Evolutionary conservation across 2,329 filamentous ascomycete species (phyloP).

Genomic region (Stemphylium lycopersici): DNA sequence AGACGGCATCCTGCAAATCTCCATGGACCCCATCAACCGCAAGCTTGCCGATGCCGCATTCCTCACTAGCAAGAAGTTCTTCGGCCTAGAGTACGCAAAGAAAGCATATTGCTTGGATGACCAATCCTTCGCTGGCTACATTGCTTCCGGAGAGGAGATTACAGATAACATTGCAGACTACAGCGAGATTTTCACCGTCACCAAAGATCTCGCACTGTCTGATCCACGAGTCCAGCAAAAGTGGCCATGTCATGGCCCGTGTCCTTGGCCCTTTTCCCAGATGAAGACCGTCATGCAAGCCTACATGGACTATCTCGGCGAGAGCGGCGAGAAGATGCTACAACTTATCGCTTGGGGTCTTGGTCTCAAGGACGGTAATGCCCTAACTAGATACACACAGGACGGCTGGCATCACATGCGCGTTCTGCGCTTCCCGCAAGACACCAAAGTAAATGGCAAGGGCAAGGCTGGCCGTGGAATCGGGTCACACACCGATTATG

Average conservation of each 20-base stretch:
- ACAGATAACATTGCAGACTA: slow-evolving; percentile 57
- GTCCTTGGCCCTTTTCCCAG: slow-evolving; percentile 55
- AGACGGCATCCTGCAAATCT: slow-evolving; percentile 14
- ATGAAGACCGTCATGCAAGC: slow-evolving; percentile 51
- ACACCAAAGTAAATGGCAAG: slow-evolving; percentile 54
- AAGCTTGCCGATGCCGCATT: slow-evolving; percentile 14
- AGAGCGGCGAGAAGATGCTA: slow-evolving; percentile 55
- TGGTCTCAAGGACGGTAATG: slow-evolving; percentile 46
- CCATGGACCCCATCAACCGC: slow-evolving; percentile 16
- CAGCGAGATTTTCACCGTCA: slow-evolving; percentile 61
- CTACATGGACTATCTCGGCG: slow-evolving; percentile 53
- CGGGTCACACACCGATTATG: slow-evolving; percentile 61
- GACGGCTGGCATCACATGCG: slow-evolving; percentile 62
- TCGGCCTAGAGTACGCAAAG: slow-evolving; percentile 18
- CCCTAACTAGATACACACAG: slow-evolving; percentile 51
- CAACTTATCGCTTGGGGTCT: slow-evolving; percentile 56
- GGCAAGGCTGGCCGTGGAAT: slow-evolving; percentile 59
- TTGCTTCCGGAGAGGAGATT: slow-evolving; percentile 55
- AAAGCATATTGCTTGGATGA: slow-evolving; percentile 55
- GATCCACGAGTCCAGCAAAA: slow-evolving; percentile 50
- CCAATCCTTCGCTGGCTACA: slow-evolving; percentile 57
- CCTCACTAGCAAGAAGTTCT: slow-evolving; percentile 14
- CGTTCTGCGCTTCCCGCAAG: slow-evolving; percentile 52
- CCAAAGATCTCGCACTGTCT: slow-evolving; percentile 52
- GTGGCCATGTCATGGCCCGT: slow-evolving; percentile 60